phyloP scores from a whole-genome alignment of 106 monocot genomes.

The Dactylorhiza incarnata region DNA sequence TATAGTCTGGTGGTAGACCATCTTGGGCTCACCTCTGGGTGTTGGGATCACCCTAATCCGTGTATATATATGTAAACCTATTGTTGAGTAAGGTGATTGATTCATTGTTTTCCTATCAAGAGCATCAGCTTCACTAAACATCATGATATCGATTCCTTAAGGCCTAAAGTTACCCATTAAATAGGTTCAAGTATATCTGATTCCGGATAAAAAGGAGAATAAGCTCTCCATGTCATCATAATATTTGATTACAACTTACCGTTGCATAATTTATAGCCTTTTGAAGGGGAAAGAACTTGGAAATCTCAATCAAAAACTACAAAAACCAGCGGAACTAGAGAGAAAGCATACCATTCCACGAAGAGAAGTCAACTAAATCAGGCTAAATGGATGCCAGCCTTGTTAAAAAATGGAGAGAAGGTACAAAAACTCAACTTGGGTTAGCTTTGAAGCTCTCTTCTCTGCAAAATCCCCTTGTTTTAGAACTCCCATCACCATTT shows the following conservation, averaged over 20 bases:
- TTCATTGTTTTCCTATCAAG: too few species aligned
- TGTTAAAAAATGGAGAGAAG: slow-evolving; percentile 85
- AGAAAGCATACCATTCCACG: too few species aligned
- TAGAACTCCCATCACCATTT: slow-evolving; percentile 61
- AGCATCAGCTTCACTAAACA: too few species aligned
- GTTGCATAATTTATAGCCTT: not conserved
- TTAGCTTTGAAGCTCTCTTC: slow-evolving; percentile 86
- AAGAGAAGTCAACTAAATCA: slow-evolving; percentile 17
- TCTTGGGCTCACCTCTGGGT: too few species aligned
- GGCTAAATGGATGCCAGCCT: slow-evolving; percentile 82
- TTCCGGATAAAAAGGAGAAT: not conserved
- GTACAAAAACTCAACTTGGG: slow-evolving; percentile 84
- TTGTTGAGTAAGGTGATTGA: too few species aligned
- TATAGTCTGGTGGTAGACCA: too few species aligned
- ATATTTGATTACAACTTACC: not conserved
- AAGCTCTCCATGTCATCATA: not conserved
- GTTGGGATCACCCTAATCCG: too few species aligned
- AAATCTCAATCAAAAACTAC: slow-evolving; percentile 2
- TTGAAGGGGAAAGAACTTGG: not conserved
- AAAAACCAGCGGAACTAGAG: too few species aligned
- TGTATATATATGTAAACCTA: too few species aligned
- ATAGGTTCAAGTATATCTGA: too few species aligned
- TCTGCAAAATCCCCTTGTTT: slow-evolving; percentile 72
- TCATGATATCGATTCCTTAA: too few species aligned
- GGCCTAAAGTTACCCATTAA: too few species aligned